phyloP scores from a whole-genome alignment of 1,284 basidiomycete genomes.

The Sphagnurus paluster region DNA sequence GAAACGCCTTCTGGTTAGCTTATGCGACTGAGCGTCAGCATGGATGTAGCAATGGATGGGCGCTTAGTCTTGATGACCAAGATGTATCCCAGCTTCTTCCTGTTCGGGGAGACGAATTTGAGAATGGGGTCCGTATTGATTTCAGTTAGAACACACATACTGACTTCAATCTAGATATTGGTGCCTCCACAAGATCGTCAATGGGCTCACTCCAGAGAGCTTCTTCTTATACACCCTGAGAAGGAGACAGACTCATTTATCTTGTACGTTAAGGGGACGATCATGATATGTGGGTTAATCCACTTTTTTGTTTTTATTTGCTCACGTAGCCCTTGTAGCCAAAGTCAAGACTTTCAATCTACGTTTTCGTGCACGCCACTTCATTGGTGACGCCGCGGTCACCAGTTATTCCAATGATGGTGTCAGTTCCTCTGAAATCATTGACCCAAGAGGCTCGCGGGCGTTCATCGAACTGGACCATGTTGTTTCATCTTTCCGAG shows the following conservation, averaged over 20 bases:
- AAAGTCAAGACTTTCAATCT: slow-evolving; percentile 72
- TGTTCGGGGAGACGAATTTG: slow-evolving; percentile 58
- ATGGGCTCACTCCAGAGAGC: slow-evolving; percentile 62
- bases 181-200: slow-evolving; percentile 60
- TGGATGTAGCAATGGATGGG: slow-evolving; percentile 69
- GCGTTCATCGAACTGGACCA: slow-evolving; percentile 69
- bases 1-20: slow-evolving; percentile 74
- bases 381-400: slow-evolving; percentile 51
- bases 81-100: slow-evolving; percentile 72
- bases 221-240: slow-evolving; percentile 59
- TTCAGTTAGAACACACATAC: slow-evolving; percentile 6
- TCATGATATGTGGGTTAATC: slow-evolving; percentile 52
- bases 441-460: slow-evolving; percentile 57
- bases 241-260: slow-evolving; percentile 71
- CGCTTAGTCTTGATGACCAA: slow-evolving; percentile 67
- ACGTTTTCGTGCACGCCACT: slow-evolving; percentile 60
- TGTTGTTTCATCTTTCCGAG: slow-evolving; percentile 53
- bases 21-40: slow-evolving; percentile 68
- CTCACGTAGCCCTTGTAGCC: slow-evolving; percentile 31
- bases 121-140: slow-evolving; percentile 51
- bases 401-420: slow-evolving; percentile 31
- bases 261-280: slow-evolving; percentile 71
- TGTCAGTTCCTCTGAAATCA: slow-evolving; percentile 32
- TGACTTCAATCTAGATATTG: slow-evolving; percentile 39
- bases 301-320: not conserved